Evolutionary conservation across 2,329 filamentous ascomycete species (phyloP).

Genomic region (Sclerotinia minor): DNA sequence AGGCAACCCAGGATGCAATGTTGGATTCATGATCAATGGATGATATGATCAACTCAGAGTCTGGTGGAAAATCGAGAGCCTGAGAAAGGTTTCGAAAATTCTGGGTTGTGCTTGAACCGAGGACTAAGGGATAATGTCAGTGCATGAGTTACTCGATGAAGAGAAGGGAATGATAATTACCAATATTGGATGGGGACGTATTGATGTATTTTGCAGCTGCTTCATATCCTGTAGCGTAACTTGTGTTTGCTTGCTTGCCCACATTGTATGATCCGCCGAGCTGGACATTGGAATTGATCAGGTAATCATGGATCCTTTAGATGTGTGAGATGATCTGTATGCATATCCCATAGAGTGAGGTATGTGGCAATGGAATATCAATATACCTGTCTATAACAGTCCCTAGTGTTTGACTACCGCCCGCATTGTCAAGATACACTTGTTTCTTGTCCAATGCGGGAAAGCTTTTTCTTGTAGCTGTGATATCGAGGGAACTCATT

Average conservation of each 20-base stretch:
- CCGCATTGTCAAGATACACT: slow-evolving; percentile 76
- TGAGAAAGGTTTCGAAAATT: slow-evolving; percentile 70
- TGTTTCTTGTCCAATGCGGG: slow-evolving; percentile 67
- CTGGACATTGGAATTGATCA: slow-evolving; percentile 70
- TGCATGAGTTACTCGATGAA: not conserved
- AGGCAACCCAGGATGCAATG: slow-evolving; percentile 69
- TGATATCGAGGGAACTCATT: slow-evolving; percentile 52
- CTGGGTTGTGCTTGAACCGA: slow-evolving; percentile 74
- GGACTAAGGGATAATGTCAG: slow-evolving; percentile 48
- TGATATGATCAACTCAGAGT: slow-evolving; percentile 69
- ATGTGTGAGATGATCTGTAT: slow-evolving; percentile 20
- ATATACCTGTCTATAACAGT: slow-evolving; percentile 63
- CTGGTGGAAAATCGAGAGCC: slow-evolving; percentile 52
- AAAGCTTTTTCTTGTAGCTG: slow-evolving; percentile 59
- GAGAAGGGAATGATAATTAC: slow-evolving; percentile 41
- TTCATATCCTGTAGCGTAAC: slow-evolving; percentile 60
- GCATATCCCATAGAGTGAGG: not conserved
- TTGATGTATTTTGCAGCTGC: slow-evolving; percentile 72
- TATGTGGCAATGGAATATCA: not conserved
- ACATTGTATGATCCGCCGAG: slow-evolving; percentile 69
- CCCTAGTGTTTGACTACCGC: slow-evolving; percentile 69
- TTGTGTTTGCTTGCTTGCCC: slow-evolving; percentile 58
- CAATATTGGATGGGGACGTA: slow-evolving; percentile 64
- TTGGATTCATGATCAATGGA: slow-evolving; percentile 77
- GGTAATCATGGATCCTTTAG: slow-evolving; percentile 62